Conservation (phyloP, 371 early-diverging fungal species). For the Mucor lusitanicus region DNA sequence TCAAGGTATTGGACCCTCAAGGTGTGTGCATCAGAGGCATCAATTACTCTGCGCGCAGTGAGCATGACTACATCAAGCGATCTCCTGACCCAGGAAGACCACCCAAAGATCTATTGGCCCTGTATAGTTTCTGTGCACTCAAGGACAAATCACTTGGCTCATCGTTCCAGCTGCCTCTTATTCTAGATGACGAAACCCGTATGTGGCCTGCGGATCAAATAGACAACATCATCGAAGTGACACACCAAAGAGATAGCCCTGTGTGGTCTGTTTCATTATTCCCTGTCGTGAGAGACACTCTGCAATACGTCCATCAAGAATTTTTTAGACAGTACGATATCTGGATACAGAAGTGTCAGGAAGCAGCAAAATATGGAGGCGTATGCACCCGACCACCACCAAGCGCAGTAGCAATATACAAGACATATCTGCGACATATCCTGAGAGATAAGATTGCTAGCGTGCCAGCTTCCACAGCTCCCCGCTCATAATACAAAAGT, state of each 20-base stretch:
- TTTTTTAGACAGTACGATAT: conserved; percentile 66
- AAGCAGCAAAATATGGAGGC: conserved; percentile 42
- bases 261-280: conserved; percentile 76
- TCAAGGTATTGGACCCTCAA: conserved; percentile 67
- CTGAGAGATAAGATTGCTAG: conserved; percentile 60
- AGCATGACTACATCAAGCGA: conserved; percentile 64
- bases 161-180: conserved; percentile 60
- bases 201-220: conserved; percentile 83
- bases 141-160: conserved; percentile 51
- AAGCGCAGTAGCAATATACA: conserved; percentile 60
- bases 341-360: conserved; percentile 33
- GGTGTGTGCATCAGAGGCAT: conserved; percentile 64
- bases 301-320: conserved; percentile 59
- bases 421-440: conserved; percentile 63
- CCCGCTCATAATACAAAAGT: neutral
- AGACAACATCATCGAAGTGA: conserved; percentile 79
- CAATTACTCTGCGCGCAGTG: conserved; percentile 73
- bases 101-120: conserved; percentile 71
- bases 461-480: neutral
- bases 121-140: conserved; percentile 68
- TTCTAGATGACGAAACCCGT: conserved; percentile 73
- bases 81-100: conserved; percentile 56
- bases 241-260: conserved; percentile 46
- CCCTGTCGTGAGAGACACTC: conserved; percentile 65
- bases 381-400: conserved; percentile 38